These are phyloP conservation scores for Prunus padus DNA, from an alignment of 306 rosid genomes.

Conservation along the genomic window DNA sequence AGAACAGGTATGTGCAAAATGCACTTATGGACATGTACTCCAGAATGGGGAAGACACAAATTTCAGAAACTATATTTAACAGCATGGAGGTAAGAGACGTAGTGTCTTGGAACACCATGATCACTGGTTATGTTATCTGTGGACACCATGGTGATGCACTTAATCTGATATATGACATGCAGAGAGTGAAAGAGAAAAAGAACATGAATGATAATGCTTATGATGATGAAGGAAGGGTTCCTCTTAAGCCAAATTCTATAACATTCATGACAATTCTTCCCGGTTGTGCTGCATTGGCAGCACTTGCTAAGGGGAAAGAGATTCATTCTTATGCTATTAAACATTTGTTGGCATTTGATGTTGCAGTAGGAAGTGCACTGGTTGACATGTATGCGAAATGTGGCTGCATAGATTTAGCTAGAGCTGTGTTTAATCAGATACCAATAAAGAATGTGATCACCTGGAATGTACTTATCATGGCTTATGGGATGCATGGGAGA, in stretches of 20 bases:
- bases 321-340: conserved; percentile 76
- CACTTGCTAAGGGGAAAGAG: conserved; percentile 72
- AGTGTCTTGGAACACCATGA: conserved; percentile 87
- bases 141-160: conserved; percentile 62
- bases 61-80: conserved; percentile 54
- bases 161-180: conserved; percentile 59
- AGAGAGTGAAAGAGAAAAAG: conserved; percentile 27
- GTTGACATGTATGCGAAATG: conserved; percentile 93
- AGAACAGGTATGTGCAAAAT: conserved; percentile 70
- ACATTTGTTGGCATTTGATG: conserved; percentile 53
- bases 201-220: conserved; percentile 12
- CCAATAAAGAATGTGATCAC: conserved; percentile 64
- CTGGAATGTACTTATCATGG: conserved; percentile 88
- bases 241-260: conserved; percentile 67
- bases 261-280: conserved; percentile 86
- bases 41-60: conserved; percentile 53
- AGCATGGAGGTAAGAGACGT: conserved; percentile 52
- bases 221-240: conserved; percentile 32
- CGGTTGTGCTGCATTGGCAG: conserved; percentile 68
- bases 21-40: conserved; percentile 87
- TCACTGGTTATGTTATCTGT: conserved; percentile 68
- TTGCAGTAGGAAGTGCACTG: conserved; percentile 81
- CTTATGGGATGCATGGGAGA: conserved; percentile 86
- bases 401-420: conserved; percentile 63
- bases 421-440: conserved; percentile 64